Percentiles rank a stretch among this genome's conserved stretches.
phyloP scores from a whole-genome alignment of 768 basidiomycete species.

The Tylopilus sp. region DNA sequence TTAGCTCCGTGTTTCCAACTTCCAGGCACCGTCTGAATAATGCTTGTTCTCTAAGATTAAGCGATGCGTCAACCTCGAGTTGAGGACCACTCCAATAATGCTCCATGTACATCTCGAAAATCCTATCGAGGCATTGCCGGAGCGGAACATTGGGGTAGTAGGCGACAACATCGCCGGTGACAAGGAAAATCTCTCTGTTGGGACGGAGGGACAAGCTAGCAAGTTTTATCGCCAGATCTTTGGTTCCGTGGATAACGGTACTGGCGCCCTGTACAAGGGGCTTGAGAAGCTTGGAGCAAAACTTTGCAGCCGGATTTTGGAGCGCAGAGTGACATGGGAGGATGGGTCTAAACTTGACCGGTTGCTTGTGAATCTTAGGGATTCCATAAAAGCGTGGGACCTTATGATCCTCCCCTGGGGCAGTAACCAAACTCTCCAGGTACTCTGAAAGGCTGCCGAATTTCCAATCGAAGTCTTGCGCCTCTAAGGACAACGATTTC shows the following conservation, averaged over 20 bases:
- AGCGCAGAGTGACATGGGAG: not conserved
- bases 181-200: not conserved
- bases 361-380: constrained; percentile 13
- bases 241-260: constrained; percentile 1
- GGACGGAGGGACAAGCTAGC: no score
- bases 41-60: not conserved
- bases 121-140: no score
- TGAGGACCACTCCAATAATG: not conserved
- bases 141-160: no score
- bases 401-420: not conserved
- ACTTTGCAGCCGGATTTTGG: not conserved
- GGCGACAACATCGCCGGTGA: constrained; percentile 10
- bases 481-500: no score
- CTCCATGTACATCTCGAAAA: not conserved
- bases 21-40: no score
- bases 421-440: not conserved
- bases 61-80: no score
- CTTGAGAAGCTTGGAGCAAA: constrained; percentile 7
- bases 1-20: no score
- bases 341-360: not conserved
- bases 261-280: constrained; percentile 2
- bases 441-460: no score
- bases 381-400: constrained; percentile 10
- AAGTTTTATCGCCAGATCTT: constrained; percentile 12
- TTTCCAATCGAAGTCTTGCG: no score